phyloP scores from a whole-genome alignment of 2,329 filamentous ascomycete genomes.

The Hypomyces rosellus region DNA sequence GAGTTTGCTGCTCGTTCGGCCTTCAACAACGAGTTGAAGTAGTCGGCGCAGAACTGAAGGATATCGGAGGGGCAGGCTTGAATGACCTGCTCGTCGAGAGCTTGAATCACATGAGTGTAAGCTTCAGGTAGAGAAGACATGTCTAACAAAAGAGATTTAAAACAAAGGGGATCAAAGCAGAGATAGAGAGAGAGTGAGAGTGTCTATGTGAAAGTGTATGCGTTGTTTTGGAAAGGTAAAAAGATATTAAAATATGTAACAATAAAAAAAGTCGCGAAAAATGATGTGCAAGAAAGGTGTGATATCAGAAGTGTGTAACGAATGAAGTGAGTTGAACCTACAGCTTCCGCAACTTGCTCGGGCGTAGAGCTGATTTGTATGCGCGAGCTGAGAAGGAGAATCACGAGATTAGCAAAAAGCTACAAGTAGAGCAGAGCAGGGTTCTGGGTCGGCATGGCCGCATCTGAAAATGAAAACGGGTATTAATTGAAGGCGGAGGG shows the following conservation, averaged over 20 bases:
- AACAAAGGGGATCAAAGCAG: background rate
- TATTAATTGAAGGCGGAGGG: conserved; percentile 8
- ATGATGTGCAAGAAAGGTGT: background rate
- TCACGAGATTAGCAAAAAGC: conserved; percentile 10
- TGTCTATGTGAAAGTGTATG: conserved; percentile 2
- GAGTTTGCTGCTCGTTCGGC: conserved; percentile 45
- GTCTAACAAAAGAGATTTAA: background rate
- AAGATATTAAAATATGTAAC: background rate
- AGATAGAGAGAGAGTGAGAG: conserved; percentile 1
- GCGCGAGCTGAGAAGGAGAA: conserved; percentile 5
- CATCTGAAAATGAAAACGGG: conserved; percentile 9
- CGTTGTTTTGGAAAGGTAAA: background rate
- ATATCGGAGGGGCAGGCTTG: conserved; percentile 55
- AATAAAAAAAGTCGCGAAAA: background rate
- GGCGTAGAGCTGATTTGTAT: conserved; percentile 12
- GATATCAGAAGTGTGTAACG: background rate
- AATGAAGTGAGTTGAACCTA: conserved; percentile 9
- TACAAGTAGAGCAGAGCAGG: conserved; percentile 9
- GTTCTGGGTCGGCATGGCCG: conserved; percentile 9
- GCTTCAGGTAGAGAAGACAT: conserved; percentile 44
- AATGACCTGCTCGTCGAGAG: conserved; percentile 55
- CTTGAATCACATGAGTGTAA: conserved; percentile 57
- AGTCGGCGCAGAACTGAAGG: conserved; percentile 65
- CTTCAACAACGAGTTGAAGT: conserved; percentile 59
- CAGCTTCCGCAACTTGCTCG: conserved; percentile 10